Percentiles rank a stretch among this genome's conserved stretches.
Conservation (phyloP, 2,329 filamentous ascomycete species). For the Cordyceps cicadae region DNA sequence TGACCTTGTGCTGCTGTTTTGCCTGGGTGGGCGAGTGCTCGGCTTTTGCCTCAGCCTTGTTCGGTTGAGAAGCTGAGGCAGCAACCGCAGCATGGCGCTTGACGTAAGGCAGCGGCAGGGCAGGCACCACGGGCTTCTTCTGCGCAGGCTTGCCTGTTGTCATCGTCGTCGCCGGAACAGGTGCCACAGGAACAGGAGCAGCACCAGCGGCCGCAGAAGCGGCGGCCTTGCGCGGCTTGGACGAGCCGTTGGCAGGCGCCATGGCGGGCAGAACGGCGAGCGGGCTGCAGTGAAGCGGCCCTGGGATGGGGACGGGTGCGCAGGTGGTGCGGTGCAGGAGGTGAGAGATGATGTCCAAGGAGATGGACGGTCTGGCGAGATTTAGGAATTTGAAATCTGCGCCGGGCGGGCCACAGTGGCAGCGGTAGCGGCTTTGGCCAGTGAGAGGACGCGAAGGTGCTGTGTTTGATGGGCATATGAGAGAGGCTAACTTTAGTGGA, state of each 20-base stretch:
- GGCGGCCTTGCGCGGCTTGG: constrained; percentile 24
- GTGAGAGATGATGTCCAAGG: background rate
- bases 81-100: constrained; percentile 30
- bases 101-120: constrained; percentile 30
- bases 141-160: constrained; percentile 16
- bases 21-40: background rate
- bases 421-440: background rate
- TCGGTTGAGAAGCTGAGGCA: constrained; percentile 16
- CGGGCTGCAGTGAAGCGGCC: constrained; percentile 8
- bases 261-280: constrained; percentile 11
- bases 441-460: background rate
- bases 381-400: constrained; percentile 10
- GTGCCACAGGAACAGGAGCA: background rate
- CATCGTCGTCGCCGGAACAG: constrained; percentile 9
- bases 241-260: constrained; percentile 21
- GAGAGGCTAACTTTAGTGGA: background rate
- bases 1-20: constrained; percentile 7
- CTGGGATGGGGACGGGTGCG: constrained; percentile 4
- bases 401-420: background rate
- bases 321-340: background rate
- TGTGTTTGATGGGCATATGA: background rate
- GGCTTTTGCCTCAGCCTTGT: constrained; percentile 7
- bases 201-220: constrained; percentile 13
- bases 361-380: background rate
- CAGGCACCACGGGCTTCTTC: constrained; percentile 28